Evolutionary conservation across 73 alveolate species (phyloP).

Genomic region (Tetrahymena thermophila): DNA sequence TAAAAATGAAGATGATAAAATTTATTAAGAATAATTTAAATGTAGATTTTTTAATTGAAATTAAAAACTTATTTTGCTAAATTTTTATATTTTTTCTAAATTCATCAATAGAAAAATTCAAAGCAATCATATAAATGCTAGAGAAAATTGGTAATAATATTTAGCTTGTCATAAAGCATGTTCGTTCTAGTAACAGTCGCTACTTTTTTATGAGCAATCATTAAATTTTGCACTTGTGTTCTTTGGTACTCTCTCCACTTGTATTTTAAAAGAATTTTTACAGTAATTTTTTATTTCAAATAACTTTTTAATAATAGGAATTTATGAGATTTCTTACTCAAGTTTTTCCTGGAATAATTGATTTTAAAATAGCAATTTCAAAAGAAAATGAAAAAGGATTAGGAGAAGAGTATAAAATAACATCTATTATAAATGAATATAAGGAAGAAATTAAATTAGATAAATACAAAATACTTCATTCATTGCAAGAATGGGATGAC

Average conservation of each 20-base stretch:
- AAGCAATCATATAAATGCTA: not conserved
- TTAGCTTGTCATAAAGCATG: not conserved
- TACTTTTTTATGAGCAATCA: not conserved
- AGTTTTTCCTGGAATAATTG: not conserved
- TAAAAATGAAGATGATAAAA: not conserved
- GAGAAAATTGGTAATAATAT: not conserved
- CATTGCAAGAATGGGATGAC: not conserved
- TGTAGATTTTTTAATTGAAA: not conserved
- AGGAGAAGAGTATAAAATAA: not conserved
- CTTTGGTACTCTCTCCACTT: not conserved
- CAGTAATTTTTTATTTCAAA: not conserved
- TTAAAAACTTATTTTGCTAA: not conserved
- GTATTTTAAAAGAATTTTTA: not conserved
- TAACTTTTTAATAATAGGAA: not conserved
- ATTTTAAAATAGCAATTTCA: not conserved
- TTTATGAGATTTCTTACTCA: not conserved
- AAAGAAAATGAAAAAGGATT: not conserved
- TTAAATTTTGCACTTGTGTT: not conserved
- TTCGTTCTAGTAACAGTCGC: not conserved
- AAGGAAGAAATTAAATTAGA: not conserved
- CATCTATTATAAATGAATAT: not conserved
- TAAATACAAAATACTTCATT: not conserved
- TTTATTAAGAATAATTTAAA: not conserved
- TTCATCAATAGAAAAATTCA: not conserved
- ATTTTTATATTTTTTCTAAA: not conserved